Conservation (phyloP, 768 basidiomycete genomes). For the Coprinopsis sp. region DNA sequence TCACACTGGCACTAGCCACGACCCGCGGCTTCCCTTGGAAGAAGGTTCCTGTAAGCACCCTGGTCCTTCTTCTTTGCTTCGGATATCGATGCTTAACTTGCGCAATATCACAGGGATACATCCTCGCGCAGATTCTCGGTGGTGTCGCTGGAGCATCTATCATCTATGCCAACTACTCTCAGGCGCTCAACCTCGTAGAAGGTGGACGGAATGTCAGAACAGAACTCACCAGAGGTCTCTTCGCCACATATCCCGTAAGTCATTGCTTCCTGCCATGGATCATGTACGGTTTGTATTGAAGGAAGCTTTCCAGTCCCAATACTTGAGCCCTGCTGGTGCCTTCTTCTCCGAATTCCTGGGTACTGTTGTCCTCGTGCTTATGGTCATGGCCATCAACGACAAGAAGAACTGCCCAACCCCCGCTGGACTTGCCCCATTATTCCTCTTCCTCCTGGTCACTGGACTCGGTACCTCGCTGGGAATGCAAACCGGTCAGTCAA, state of each 20-base stretch:
- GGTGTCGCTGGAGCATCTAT: slow-evolving; percentile 52
- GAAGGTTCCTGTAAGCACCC: slow-evolving; percentile 68
- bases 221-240: slow-evolving; percentile 50
- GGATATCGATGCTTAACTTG: not conserved
- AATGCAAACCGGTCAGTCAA: slow-evolving; percentile 47
- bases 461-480: slow-evolving; percentile 57
- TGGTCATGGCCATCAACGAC: slow-evolving; percentile 51
- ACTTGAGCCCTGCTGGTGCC: slow-evolving; percentile 34
- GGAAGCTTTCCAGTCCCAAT: slow-evolving; percentile 24
- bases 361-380: slow-evolving; percentile 49
- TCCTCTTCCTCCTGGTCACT: slow-evolving; percentile 50
- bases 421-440: slow-evolving; percentile 48
- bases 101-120: slow-evolving; percentile 19
- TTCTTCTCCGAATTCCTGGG: slow-evolving; percentile 53
- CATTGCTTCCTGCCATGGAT: not conserved
- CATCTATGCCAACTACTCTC: slow-evolving; percentile 61
- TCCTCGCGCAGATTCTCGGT: slow-evolving; percentile 55
- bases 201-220: slow-evolving; percentile 51
- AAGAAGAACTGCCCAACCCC: slow-evolving; percentile 46
- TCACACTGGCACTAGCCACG: slow-evolving; percentile 64
- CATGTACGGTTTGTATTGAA: not conserved
- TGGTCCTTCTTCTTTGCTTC: not conserved
- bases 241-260: slow-evolving; percentile 58
- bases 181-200: slow-evolving; percentile 62
- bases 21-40: slow-evolving; percentile 75